These are phyloP conservation scores for Vitellaria paradoxa DNA, from an alignment of 179 eudicot genomes.

Conservation along the genomic window DNA sequence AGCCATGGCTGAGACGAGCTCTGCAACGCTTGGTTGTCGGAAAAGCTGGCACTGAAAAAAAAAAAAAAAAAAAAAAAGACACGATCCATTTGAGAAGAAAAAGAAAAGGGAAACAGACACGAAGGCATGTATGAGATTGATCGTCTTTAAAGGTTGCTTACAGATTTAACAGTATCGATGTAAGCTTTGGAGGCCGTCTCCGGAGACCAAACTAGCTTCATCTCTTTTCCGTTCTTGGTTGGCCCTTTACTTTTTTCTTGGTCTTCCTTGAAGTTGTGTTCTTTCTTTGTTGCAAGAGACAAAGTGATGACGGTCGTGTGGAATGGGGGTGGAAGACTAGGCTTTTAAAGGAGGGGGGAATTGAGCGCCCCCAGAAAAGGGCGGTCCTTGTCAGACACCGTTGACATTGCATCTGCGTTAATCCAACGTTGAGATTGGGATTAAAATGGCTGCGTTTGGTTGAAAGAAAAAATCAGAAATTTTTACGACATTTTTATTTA, in stretches of 20 bases:
- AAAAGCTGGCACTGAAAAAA: slow-evolving; percentile 47
- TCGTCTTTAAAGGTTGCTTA: slow-evolving; percentile 25
- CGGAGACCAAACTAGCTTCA: slow-evolving; percentile 91
- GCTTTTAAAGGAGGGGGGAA: slow-evolving; percentile 16
- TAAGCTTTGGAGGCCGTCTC: slow-evolving; percentile 86
- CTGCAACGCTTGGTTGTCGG: slow-evolving; percentile 78
- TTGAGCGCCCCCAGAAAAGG: background rate
- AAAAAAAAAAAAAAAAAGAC: background rate
- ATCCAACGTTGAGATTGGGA: slow-evolving; percentile 14
- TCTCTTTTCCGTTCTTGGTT: slow-evolving; percentile 14
- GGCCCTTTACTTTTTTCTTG: background rate
- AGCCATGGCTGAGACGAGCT: slow-evolving; percentile 86
- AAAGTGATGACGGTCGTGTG: background rate
- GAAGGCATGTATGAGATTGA: background rate
- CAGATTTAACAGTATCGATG: slow-evolving; percentile 80
- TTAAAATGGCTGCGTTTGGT: background rate
- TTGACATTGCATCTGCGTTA: slow-evolving; percentile 25
- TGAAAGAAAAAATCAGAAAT: no score
- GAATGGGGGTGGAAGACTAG: background rate
- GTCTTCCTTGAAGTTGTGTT: slow-evolving; percentile 7
- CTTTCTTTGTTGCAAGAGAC: background rate
- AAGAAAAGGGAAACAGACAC: background rate
- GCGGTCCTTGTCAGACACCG: background rate
- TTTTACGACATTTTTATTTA: no score
- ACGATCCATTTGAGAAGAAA: slow-evolving; percentile 4